These are phyloP conservation scores for Ascochyta viciae-villosae DNA, from an alignment of 2,329 filamentous ascomycete species.

Conservation along the genomic window DNA sequence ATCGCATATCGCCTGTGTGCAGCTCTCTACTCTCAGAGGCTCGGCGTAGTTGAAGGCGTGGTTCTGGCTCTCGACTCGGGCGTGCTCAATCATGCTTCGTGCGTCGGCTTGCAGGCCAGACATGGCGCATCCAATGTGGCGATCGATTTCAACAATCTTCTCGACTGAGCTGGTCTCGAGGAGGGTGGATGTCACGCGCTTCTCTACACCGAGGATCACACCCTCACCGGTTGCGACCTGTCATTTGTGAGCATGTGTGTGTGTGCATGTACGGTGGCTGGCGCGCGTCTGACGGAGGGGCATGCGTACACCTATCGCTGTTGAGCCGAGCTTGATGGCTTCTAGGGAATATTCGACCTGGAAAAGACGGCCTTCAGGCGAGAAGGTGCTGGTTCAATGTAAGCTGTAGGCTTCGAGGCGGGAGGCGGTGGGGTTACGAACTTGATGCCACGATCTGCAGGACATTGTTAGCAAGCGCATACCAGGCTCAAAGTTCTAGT, in stretches of 20 bases:
- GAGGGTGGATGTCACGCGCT: conserved; percentile 96
- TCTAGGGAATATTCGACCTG: conserved; percentile 99
- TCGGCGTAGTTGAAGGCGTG: conserved; percentile 99
- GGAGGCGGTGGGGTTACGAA: conserved; percentile 56
- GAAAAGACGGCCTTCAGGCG: conserved; percentile 98
- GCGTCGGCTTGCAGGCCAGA: conserved; percentile 96
- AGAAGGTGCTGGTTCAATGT: conserved; percentile 80
- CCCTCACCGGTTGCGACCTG: conserved; percentile 90
- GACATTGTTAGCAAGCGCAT: conserved; percentile 26
- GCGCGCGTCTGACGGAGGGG: neutral
- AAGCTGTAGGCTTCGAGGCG: conserved; percentile 24
- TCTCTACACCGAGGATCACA: conserved; percentile 96
- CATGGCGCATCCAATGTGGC: conserved; percentile 99
- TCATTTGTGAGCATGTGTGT: conserved; percentile 20
- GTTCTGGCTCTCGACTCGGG: conserved; percentile 95
- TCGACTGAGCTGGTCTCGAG: conserved; percentile 98
- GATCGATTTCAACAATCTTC: conserved; percentile 99
- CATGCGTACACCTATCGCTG: conserved; percentile 82
- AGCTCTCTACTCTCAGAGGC: conserved; percentile 92
- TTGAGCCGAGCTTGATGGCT: conserved; percentile 99
- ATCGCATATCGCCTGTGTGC: conserved; percentile 98
- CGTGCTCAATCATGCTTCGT: conserved; percentile 97
- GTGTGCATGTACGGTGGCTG: neutral
- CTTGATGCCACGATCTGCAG: conserved; percentile 94
- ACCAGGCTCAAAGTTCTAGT: conserved; percentile 1